Base-by-base conservation (phyloP, 2,329 filamentous ascomycete genomes). In the Hypoxylon sp. region DNA sequence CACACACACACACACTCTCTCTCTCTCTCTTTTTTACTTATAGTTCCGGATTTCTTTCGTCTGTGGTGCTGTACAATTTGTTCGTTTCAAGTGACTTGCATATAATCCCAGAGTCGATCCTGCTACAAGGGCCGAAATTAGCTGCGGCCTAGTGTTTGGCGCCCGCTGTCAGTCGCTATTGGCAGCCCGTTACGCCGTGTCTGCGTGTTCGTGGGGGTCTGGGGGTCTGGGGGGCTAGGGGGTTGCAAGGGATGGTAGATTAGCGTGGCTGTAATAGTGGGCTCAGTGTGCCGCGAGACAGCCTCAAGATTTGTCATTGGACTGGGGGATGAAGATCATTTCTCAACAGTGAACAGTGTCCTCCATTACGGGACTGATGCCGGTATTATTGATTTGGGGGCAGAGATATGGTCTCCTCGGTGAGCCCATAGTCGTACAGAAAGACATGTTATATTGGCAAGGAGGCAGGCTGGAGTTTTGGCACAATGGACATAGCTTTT, bases 101-200 rank as follows among this genome's bases (percentile, higher is more conserved):
- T 47, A 7, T 14, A n/a, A 57, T 46, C 61, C 61, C 34, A 39
- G 55, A 29, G 61, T 19, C 23, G 55, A 64, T 64, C 55, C 30
- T 34, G 23, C 32, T 45, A 39, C 47, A 8, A 21, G 19, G 47
- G 14, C 32, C 30, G 48, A 50, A 46, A 12, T 39, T 21, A 34
- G 30, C 25, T 41, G 16, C 37, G 34, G 1, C 12, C 34, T 29
- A 5, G 7, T 19, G 27, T 7, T 34, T 57, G 41, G 54, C 30
- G 21, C 41, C n/a, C 47, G 47, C 39, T 34, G 32, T 16, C 45
- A 30, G 23, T 11, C 41, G 32, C 32, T 43, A 61, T 53, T 50
- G 43, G 58, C 30, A 45, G 54, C n/a, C n/a, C n/a, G 21, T 7
- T 21, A n/a, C 30, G 30, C 23, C n/a, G 27, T 14, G 61, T n/a